A percentile compares a stretch with the other conserved stretches of the same genome.
phyloP scores from a whole-genome alignment of 768 basidiomycete genomes.

The Lentinula sp. region DNA sequence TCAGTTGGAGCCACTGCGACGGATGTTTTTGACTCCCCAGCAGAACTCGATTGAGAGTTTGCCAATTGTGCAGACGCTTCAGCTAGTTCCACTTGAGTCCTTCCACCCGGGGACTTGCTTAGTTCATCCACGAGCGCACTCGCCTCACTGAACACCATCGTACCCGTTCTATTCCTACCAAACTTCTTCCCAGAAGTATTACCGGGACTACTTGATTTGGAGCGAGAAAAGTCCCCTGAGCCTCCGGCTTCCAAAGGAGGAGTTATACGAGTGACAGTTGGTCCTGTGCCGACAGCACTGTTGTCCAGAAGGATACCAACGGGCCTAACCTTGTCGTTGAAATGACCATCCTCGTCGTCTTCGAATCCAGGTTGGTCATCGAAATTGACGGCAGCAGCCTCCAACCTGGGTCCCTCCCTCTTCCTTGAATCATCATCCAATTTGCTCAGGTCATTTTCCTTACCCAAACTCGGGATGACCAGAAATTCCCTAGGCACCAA shows the following conservation, averaged over 20 bases:
- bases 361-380: neutral
- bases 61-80: neutral
- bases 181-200: conserved; percentile 23
- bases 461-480: conserved; percentile 49
- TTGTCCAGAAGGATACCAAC: neutral
- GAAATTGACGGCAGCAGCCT: conserved; percentile 33
- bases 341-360: neutral
- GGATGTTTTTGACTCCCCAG: neutral
- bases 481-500: conserved; percentile 81
- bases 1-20: neutral
- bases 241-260: neutral
- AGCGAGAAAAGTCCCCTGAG: neutral
- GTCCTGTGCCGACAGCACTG: neutral
- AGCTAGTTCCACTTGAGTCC: neutral
- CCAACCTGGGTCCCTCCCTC: conserved; percentile 36
- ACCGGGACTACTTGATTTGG: conserved; percentile 3
- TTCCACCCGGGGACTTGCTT: neutral
- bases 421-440: conserved; percentile 21
- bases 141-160: conserved; percentile 38
- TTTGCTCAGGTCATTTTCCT: conserved; percentile 13
- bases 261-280: neutral
- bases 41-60: neutral
- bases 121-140: conserved; percentile 3
- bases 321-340: neutral
- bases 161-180: conserved; percentile 45